Base-by-base conservation (phyloP, 257 asterid species). In the Coffea canephora region DNA sequence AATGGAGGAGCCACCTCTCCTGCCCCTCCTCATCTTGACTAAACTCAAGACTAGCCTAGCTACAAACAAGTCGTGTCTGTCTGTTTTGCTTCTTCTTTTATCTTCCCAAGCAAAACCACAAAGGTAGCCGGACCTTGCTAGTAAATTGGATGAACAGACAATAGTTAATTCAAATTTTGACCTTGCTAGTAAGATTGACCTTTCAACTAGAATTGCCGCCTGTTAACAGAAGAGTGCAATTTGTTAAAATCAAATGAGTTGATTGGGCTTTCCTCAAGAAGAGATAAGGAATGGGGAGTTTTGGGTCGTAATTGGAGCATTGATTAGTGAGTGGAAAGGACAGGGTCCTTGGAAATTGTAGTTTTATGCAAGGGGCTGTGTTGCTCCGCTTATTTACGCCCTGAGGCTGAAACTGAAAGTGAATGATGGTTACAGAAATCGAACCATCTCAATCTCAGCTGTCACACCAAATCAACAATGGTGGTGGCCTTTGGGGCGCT, bases 381-480 rank as follows among this genome's bases (percentile, higher is more conserved):
- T 71, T 46, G 8, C 5, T 5, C 2, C 3, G 49, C 50, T 69
- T 49, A 71, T 71, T 70, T 46, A 71, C 61, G 0, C 1, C 23
- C 0, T n/a, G 75, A 27, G 31, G 0, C 31, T 27, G 31, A 31
- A 31, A 31, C 34, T 31, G 34, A 71, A 43, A 70, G 57, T 46
- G 75, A 45, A 71, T 23, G 76, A 72, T 72, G 64, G 64, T 73
- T 15, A 50, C 65, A 73, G 48, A 31, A 52, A 50, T 27, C 16
- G 16, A 50, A 50, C 25, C 3, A 52, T 72, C 76, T 73, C 34
- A 72, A 49, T 72, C 76, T n/a, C 43, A 50, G 27, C 39, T 45
- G 57, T 71, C 75, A 72, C 50, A 5, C 73, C 73, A 65, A 69
- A 39, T 9, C 61, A 71, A 11, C 5, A 1, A 71, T 48, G 31